phyloP scores from a whole-genome alignment of 1,284 basidiomycete species.

The Tilletia caries region DNA sequence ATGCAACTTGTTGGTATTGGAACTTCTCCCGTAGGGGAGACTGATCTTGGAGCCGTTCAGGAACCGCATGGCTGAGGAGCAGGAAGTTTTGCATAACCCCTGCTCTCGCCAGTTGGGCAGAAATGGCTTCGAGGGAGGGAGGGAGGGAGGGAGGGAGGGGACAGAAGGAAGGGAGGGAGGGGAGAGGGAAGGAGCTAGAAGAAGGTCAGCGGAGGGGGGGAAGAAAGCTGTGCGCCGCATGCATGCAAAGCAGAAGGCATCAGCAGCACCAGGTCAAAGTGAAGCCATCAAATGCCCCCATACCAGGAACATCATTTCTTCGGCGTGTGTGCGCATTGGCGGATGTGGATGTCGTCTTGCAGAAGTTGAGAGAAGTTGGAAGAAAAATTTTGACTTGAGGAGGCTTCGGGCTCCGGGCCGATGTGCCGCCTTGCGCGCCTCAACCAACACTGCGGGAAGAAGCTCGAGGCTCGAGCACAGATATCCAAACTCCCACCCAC shows the following conservation, averaged over 20 bases:
- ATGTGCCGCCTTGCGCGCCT: too few relatives aligned
- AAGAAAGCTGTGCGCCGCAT: neutral
- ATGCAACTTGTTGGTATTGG: conserved; percentile 1
- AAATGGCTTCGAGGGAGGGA: neutral
- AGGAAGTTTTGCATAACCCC: neutral
- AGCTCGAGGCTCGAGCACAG: too few relatives aligned
- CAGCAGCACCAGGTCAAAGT: neutral
- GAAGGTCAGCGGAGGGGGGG: neutral
- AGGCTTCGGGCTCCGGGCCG: too few relatives aligned
- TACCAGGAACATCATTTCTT: too few relatives aligned
- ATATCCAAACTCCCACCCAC: too few relatives aligned
- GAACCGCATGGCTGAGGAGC: conserved; percentile 11
- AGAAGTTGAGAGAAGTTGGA: too few relatives aligned
- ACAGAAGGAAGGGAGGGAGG: neutral
- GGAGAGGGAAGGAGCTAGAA: neutral
- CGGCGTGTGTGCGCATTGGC: too few relatives aligned
- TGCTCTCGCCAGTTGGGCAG: conserved; percentile 11
- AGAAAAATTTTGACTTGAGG: too few relatives aligned
- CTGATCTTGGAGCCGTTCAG: conserved; percentile 9
- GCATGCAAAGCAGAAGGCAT: neutral
- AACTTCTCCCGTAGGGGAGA: neutral
- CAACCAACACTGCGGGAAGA: too few relatives aligned
- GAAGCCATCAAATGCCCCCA: neutral
- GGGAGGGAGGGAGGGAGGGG: neutral
- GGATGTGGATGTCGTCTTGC: too few relatives aligned